Percentiles rank a stretch among this genome's conserved stretches.
Conservation (phyloP, 805 yeast species). For the Metschnikowia kunwiensis region DNA sequence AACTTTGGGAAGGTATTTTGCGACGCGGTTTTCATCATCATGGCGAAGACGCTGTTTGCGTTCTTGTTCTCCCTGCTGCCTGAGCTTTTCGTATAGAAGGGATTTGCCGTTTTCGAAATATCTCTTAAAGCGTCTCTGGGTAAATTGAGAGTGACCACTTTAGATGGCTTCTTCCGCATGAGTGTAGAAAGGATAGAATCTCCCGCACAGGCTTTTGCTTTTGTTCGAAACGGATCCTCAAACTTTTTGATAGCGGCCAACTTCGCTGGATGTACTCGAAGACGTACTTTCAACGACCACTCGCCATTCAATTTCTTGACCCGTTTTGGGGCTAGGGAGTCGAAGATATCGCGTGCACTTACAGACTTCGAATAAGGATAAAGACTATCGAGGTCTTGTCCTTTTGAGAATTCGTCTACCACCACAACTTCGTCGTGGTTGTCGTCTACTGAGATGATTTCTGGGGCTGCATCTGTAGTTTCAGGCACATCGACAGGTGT, state of each 20-base stretch:
- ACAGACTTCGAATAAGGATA: slow-evolving; percentile 10
- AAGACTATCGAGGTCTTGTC: slow-evolving; percentile 1
- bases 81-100: slow-evolving; percentile 16
- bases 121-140: slow-evolving; percentile 9
- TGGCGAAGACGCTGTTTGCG: slow-evolving; percentile 29
- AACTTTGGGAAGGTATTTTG: slow-evolving; percentile 23
- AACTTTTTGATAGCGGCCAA: slow-evolving; percentile 25
- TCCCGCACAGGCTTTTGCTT: neutral
- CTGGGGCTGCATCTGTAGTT: slow-evolving; percentile 1
- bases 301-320: slow-evolving; percentile 12
- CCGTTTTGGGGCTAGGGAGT: slow-evolving; percentile 13
- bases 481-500: neutral
- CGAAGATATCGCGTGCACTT: slow-evolving; percentile 13
- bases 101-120: slow-evolving; percentile 12
- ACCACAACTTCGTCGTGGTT: neutral
- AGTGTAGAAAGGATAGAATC: slow-evolving; percentile 10
- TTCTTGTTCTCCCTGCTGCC: slow-evolving; percentile 13
- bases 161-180: slow-evolving; percentile 9
- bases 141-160: slow-evolving; percentile 15
- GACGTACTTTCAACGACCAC: slow-evolving; percentile 16
- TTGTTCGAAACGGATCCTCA: slow-evolving; percentile 16
- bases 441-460: slow-evolving; percentile 6
- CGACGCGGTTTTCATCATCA: slow-evolving; percentile 38
- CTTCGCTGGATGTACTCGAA: slow-evolving; percentile 22
- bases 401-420: neutral